phyloP scores from a whole-genome alignment of 768 basidiomycete genomes.

The Cystobasidium ongulense region DNA sequence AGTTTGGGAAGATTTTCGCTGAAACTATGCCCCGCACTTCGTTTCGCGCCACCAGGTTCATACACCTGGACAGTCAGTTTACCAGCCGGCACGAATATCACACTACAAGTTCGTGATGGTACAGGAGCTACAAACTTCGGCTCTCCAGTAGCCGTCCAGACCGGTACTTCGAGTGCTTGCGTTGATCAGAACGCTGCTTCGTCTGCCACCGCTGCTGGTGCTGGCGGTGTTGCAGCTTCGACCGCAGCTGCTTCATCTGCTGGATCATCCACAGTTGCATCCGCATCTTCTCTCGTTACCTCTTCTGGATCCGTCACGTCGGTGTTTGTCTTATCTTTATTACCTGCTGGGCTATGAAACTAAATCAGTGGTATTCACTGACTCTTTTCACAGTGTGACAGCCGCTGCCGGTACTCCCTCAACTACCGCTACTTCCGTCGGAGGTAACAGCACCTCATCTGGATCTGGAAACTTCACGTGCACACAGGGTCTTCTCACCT shows the following conservation, averaged over 20 bases:
- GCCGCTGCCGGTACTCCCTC: conserved; percentile 12
- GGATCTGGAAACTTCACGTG: conserved; percentile 13
- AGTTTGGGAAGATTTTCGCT: background rate
- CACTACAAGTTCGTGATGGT: conserved; percentile 29
- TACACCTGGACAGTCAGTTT: conserved; percentile 33
- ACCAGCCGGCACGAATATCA: conserved; percentile 29
- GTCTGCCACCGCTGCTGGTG: background rate
- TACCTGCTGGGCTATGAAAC: background rate
- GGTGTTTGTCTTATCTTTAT: background rate
- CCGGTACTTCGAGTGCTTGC: conserved; percentile 19
- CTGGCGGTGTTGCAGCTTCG: background rate
- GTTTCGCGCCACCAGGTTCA: conserved; percentile 11
- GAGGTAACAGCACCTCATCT: background rate
- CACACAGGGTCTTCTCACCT: conserved; percentile 16
- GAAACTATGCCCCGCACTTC: background rate
- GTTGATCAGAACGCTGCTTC: background rate
- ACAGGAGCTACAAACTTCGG: conserved; percentile 25
- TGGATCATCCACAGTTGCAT: background rate
- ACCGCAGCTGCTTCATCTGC: conserved; percentile 1
- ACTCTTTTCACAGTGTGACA: conserved; percentile 1
- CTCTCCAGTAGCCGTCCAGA: conserved; percentile 4
- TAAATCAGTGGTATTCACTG: background rate
- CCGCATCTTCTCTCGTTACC: background rate
- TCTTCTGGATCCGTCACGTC: conserved; percentile 23
- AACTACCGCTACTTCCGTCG: background rate